Evolutionary conservation across 495 filamentous ascomycete species (phyloP).

Genomic region (Lindgomyces ingoldianus): DNA sequence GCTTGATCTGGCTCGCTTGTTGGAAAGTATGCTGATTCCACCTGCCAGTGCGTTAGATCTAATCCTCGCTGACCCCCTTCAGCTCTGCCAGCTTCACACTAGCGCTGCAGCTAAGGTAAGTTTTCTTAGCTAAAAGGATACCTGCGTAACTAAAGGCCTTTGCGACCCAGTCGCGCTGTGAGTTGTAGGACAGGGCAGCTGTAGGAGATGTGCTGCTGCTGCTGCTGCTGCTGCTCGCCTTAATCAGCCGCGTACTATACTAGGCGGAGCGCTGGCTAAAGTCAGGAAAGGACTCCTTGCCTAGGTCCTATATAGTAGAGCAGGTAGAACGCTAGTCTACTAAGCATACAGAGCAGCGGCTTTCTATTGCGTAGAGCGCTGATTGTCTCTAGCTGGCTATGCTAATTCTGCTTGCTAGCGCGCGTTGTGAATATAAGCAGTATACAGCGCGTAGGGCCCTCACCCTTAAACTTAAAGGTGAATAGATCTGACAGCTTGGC

Average conservation of each 20-base stretch:
- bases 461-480: conserved; percentile 22
- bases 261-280: too few relatives aligned
- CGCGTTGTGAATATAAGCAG: too few relatives aligned
- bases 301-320: too few relatives aligned
- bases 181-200: conserved; percentile 9
- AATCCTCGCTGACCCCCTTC: conserved; percentile 18
- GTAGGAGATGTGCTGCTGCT: too few relatives aligned
- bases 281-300: too few relatives aligned
- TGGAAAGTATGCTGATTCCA: too few relatives aligned
- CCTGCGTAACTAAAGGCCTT: conserved; percentile 13
- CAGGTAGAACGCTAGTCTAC: too few relatives aligned
- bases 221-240: not conserved
- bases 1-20: too few relatives aligned
- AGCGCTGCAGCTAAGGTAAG: not conserved
- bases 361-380: conserved; percentile 11
- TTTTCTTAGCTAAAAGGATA: conserved; percentile 13
- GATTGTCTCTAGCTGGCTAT: conserved; percentile 7
- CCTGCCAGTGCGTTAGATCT: conserved; percentile 14
- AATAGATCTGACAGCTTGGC: conserved; percentile 21
- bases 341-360: conserved; percentile 19
- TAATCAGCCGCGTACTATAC: too few relatives aligned
- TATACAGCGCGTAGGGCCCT: too few relatives aligned
- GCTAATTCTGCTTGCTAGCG: too few relatives aligned
- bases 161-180: conserved; percentile 2
- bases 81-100: conserved; percentile 12